Evolutionary conservation across 2,329 filamentous ascomycete genomes (phyloP), one percentile per base, ranked within the genome.

Genomic region (Claviceps purpurea): DNA sequence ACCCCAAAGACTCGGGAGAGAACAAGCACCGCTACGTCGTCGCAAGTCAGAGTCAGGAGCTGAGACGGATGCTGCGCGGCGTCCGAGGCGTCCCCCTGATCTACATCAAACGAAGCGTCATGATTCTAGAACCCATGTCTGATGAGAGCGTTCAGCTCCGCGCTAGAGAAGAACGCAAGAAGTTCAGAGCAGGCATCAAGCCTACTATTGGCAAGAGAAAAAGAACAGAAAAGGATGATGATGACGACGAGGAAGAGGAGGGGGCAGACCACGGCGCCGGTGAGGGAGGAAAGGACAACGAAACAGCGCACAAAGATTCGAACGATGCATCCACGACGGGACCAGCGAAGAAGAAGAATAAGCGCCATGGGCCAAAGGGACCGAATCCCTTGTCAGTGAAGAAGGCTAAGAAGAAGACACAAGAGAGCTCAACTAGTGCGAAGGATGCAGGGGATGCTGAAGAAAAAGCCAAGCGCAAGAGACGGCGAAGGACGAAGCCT

Each of bases 11-110:
- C 49, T 80, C 73, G 55, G 76, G 78, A 41, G 77, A 77, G 53
- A 93, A 93, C 65, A 89, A 88, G 69, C 81, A 89, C 62, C 77
- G 84, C 54, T 91, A 91, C 63, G 79, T 89, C 13, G 82, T 91
- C 20, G 87, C 87, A 8, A 84, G 79, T 56, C 87, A 91, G 66
- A 83, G 85, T 56, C 67, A 73, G 24, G 77, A 80, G 43, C 74
- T 87, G 46, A 72, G 87, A 57, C 73, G 75, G 47, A 70, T 73
- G 57, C 74, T 91, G 70, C 76, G 86, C 49, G 69, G 68, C n/a
- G 75, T 90, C 20, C 75, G 79, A 24, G 87, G 85, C 20, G 84
- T 88, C 48, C 87, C 87, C 20, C 65, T 91, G 55, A 78, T 93
- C 47, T 91, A 91, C 64, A 85, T 91, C 58, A 82, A 82, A 57